Conservation (phyloP, 768 basidiomycete species). For the Boletus rex-veris region DNA sequence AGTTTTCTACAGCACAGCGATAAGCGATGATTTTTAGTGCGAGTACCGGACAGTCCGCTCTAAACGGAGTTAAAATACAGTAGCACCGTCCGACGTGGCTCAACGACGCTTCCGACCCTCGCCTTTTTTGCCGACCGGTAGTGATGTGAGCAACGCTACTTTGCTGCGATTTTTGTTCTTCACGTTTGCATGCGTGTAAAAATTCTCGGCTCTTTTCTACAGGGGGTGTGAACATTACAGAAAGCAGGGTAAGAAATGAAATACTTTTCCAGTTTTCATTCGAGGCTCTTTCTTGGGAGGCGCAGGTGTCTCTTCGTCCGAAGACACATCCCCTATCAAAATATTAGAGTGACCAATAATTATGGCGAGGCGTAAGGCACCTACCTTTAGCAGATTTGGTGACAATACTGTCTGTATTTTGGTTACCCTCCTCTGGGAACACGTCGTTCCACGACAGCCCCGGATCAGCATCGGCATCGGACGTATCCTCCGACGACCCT, state of each 20-base stretch:
- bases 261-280: slow-evolving; percentile 92
- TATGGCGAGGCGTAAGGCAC: slow-evolving; percentile 4
- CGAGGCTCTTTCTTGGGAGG: slow-evolving; percentile 60
- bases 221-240: slow-evolving; percentile 7
- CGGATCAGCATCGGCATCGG: slow-evolving; percentile 36
- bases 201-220: slow-evolving; percentile 86
- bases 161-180: slow-evolving; percentile 82
- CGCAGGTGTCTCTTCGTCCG: slow-evolving; percentile 35
- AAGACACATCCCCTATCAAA: slow-evolving; percentile 26
- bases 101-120: slow-evolving; percentile 38
- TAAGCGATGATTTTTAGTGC: slow-evolving; percentile 10
- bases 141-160: slow-evolving; percentile 54
- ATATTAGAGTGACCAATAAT: slow-evolving; percentile 6
- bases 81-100: slow-evolving; percentile 16
- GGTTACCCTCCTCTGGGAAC: slow-evolving; percentile 53
- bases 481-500: slow-evolving; percentile 34
- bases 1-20: slow-evolving; percentile 14
- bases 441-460: slow-evolving; percentile 86
- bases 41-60: neutral
- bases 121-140: slow-evolving; percentile 50
- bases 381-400: slow-evolving; percentile 18
- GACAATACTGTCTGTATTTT: slow-evolving; percentile 14
- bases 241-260: neutral
- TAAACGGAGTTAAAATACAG: slow-evolving; percentile 11
- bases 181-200: slow-evolving; percentile 80